These are phyloP conservation scores for Stachybotrys chartarum DNA, from an alignment of 2,329 filamentous ascomycete genomes.

Conservation along the genomic window DNA sequence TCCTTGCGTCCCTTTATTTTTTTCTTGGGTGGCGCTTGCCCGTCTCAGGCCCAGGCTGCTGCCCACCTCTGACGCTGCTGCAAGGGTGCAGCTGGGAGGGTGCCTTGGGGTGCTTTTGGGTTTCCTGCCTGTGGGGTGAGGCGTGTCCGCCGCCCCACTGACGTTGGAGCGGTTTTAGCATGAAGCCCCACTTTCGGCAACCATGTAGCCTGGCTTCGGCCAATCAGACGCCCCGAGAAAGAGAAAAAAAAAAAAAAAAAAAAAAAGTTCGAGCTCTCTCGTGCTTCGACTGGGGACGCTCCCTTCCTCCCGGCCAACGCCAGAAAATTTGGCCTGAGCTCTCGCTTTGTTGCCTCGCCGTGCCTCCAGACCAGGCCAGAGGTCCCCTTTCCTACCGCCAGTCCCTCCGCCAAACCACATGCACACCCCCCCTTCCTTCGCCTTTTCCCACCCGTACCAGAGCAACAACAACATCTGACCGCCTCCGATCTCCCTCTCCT, in stretches of 20 bases:
- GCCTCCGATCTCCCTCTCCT: background rate
- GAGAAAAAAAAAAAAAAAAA: conserved; percentile 31
- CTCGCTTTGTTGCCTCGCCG: conserved; percentile 2
- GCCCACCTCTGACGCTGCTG: too few relatives aligned
- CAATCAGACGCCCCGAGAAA: conserved; percentile 23
- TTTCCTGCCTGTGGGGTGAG: too few relatives aligned
- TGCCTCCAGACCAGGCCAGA: background rate
- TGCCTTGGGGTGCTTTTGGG: too few relatives aligned
- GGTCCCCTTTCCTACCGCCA: conserved; percentile 1
- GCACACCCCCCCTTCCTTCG: conserved; percentile 8
- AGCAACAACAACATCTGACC: conserved; percentile 1
- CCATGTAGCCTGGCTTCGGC: conserved; percentile 22
- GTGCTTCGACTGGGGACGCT: conserved; percentile 15
- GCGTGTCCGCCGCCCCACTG: conserved; percentile 12
- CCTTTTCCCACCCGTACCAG: background rate
- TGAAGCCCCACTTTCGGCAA: conserved; percentile 22
- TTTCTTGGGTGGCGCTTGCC: conserved; percentile 5
- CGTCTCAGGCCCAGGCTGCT: too few relatives aligned
- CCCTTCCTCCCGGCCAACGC: conserved; percentile 14
- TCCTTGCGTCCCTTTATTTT: too few relatives aligned
- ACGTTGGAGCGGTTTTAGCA: conserved; percentile 22
- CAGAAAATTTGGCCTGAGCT: conserved; percentile 14
- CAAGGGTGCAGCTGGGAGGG: too few relatives aligned
- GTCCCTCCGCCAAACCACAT: background rate
- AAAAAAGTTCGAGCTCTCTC: conserved; percentile 30